These are phyloP conservation scores for Jimgerdemannia flammicorona DNA, from an alignment of 192 early-diverging fungal species.

Conservation along the genomic window DNA sequence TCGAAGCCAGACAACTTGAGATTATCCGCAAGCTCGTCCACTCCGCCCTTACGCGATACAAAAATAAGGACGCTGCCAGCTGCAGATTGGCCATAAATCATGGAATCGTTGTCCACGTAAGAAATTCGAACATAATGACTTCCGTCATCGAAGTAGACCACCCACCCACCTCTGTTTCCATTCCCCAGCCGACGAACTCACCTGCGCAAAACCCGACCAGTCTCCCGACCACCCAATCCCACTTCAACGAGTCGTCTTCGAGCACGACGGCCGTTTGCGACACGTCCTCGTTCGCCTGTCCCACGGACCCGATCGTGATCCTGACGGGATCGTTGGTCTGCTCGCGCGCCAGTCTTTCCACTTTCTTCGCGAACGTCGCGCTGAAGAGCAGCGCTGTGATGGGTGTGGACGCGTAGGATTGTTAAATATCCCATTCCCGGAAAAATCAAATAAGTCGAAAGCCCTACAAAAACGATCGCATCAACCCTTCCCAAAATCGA, in stretches of 20 bases:
- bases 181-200: constrained; percentile 17
- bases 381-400: constrained; percentile 64
- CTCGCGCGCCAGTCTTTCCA: constrained; percentile 69
- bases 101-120: background rate
- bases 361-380: constrained; percentile 71
- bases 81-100: background rate
- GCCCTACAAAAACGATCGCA: background rate
- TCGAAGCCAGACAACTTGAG: constrained; percentile 53
- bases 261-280: constrained; percentile 62
- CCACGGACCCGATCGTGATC: constrained; percentile 68
- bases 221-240: constrained; percentile 64
- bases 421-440: background rate
- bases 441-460: background rate
- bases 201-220: constrained; percentile 51
- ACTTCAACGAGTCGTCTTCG: constrained; percentile 65
- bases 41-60: constrained; percentile 67
- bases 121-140: background rate
- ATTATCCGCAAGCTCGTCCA: constrained; percentile 64
- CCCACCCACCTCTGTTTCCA: background rate
- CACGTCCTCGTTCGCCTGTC: constrained; percentile 73
- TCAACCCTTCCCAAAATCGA: background rate
- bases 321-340: constrained; percentile 68
- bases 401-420: background rate
- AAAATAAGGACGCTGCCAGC: constrained; percentile 74
- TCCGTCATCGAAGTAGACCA: background rate